These are phyloP conservation scores for Lactarius hatsudake DNA, from an alignment of 768 basidiomycete genomes.

Conservation along the genomic window DNA sequence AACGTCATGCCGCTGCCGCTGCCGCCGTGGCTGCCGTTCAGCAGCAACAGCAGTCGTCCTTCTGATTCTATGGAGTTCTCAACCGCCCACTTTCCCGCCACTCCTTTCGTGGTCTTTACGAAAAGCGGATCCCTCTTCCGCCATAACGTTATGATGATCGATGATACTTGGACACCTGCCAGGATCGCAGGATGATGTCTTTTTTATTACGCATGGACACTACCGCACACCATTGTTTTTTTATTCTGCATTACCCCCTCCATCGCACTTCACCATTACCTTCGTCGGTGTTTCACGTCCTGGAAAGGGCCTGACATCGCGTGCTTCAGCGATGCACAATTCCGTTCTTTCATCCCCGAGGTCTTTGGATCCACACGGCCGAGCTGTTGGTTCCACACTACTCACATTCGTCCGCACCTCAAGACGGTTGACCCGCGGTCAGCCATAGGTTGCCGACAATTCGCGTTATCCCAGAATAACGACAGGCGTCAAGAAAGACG, in stretches of 20 bases:
- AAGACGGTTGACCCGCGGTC: constrained; percentile 25
- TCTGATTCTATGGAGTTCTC: constrained; percentile 41
- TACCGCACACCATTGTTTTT: constrained; percentile 21
- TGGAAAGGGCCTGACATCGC: constrained; percentile 22
- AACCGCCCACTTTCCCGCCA: constrained; percentile 2
- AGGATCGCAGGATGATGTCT: constrained; percentile 27
- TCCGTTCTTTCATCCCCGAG: constrained; percentile 20
- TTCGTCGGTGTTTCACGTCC: constrained; percentile 20
- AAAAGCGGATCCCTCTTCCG: constrained; percentile 27
- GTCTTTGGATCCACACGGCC: constrained; percentile 23
- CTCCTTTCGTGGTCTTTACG: constrained; percentile 26
- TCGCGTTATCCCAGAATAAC: constrained; percentile 18
- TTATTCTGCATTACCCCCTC: constrained; percentile 19
- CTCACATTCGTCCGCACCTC: constrained; percentile 19
- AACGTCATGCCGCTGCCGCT: constrained; percentile 57
- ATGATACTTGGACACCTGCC: constrained; percentile 28
- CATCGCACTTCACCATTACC: constrained; percentile 11
- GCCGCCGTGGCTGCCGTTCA: constrained; percentile 52
- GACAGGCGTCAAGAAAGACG: constrained; percentile 45
- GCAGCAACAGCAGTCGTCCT: constrained; percentile 41
- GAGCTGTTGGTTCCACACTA: constrained; percentile 20
- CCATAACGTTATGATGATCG: constrained; percentile 28
- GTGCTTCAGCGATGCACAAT: constrained; percentile 29
- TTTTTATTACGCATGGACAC: constrained; percentile 28
- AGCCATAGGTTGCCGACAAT: constrained; percentile 20